Base-by-base conservation (phyloP, 2,329 filamentous ascomycete genomes). In the Colletotrichum melonis region DNA sequence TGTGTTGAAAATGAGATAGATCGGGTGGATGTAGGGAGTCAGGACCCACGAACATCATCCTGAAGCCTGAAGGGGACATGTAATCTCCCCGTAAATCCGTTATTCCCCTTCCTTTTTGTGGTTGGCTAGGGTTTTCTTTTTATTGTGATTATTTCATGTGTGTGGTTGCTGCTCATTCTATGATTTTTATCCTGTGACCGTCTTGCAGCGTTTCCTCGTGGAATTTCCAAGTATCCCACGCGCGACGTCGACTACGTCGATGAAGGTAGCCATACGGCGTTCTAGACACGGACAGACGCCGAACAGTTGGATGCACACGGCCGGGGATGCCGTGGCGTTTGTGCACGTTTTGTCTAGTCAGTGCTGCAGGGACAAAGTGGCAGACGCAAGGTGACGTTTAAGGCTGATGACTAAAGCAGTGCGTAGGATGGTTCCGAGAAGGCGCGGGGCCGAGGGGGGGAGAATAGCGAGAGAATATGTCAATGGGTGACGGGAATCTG, bases 321-420 rank as follows among this genome's bases (percentile, higher is more conserved):
- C 65, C 67, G 65, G 69, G 65, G 66, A 63, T 42, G 65, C 69
- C 70, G 67, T 69, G 46, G 55, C 8, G 19, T 19, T 46, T 58
- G 38, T 42, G 38, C 52, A 26, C 30, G 63, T 22, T 46, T 58
- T 57, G 30, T 72, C 57, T 63, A 65, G 67, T 65, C 46, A 70
- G 55, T 62, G 66, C 59, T 35, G 60, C 46, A 63, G 46, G 46
- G 26, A 6, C 16, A 42, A 42, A n/a, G 42, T 49, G n/a, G 16
- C 26, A 69, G 9, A 69, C 38, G 59, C 70, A 69, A 46, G 67
- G 67, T 73, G 71, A 71, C 71, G 71, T 73, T 73, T 73, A 73
- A 63, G 71, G 71, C 71, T 73, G 67, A 73, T 62, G 46, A 71
- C 71, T 70, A 60, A 66, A 54, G 35, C 8, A 24, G 32, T 26